Base-by-base conservation (phyloP, 441 rosid species). In the Adansonia rubrostipa region DNA sequence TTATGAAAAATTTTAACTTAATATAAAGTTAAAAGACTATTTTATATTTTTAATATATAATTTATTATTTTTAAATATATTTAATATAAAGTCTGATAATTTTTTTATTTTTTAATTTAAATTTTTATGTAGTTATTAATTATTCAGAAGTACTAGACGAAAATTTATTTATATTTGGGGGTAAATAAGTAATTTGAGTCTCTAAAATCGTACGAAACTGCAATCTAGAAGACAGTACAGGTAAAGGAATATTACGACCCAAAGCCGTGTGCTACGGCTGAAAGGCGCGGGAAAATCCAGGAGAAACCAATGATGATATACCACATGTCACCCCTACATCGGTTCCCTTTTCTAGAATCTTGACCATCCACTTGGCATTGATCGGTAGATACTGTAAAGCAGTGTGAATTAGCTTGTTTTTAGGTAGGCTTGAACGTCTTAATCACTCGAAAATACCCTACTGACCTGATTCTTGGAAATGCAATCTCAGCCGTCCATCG, bases 321-420 rank as follows among this genome's bases (percentile, higher is more conserved):
- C 66, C 82, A 75, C 54, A 11, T 80, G 24, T 74, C 4, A 3
- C 3, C 44, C 0, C 5, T 2, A 9, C 5, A 13, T 5, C 0
- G 6, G 4, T 2, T n/a, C 0, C 6, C 2, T 8, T 13, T 5
- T 1, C 3, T 14, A 9, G 1, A 1, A 80, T 48, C 20, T 0
- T 2, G 1, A 9, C 61, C 73, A 65, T 70, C 42, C 83, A 77
- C 76, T 33, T 77, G 71, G 80, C 75, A 0, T 40, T 0, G 3
- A 65, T 54, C 73, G 8, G 9, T 36, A 7, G 14, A 5, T 8
- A 0, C 14, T 58, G 71, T 80, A 71, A 4, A 40, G 5, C 44
- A 42, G 0, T 51, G n/a, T 58, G 75, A 5, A 28, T 2, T 15
- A 2, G 56, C 9, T 3, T 53, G n/a, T 58, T 74, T 45, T 10